A percentile compares a stretch with the other conserved stretches of the same genome.
phyloP scores from a whole-genome alignment of 1,139 yeast genomes.

The Pichia norvegensis region DNA sequence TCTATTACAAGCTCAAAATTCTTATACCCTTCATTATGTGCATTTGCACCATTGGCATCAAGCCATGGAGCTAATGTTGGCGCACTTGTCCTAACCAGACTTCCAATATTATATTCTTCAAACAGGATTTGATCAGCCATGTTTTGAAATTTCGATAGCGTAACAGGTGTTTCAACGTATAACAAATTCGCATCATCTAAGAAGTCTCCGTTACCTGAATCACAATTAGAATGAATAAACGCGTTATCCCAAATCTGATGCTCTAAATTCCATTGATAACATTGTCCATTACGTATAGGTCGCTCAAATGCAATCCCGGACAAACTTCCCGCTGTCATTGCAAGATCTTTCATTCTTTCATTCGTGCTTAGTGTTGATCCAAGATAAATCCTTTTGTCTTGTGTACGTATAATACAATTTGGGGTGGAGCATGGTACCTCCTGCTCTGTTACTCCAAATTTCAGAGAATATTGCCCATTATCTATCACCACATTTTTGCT shows the following conservation, averaged over 20 bases:
- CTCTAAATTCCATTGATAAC: constrained; percentile 88
- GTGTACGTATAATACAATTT: constrained; percentile 67
- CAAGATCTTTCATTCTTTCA: constrained; percentile 48
- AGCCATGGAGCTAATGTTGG: constrained; percentile 71
- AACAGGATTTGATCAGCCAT: constrained; percentile 88
- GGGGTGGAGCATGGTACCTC: constrained; percentile 44
- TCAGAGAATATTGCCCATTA: constrained; percentile 81
- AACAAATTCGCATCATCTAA: constrained; percentile 45
- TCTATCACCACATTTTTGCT: constrained; percentile 46
- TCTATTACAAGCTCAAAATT: constrained; percentile 81
- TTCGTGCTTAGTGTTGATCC: constrained; percentile 57
- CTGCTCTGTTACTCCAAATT: constrained; percentile 54
- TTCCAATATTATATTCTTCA: constrained; percentile 82
- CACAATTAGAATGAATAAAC: constrained; percentile 31
- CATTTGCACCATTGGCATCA: constrained; percentile 18
- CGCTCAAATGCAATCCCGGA: constrained; percentile 70
- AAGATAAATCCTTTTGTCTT: constrained; percentile 64
- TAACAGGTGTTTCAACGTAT: constrained; percentile 73
- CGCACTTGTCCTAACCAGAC: constrained; percentile 56
- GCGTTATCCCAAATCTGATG: constrained; percentile 91
- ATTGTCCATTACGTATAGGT: constrained; percentile 83
- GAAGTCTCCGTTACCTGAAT: constrained; percentile 35
- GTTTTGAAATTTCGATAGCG: constrained; percentile 73
- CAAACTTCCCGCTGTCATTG: constrained; percentile 9
- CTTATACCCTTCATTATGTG: constrained; percentile 15